Evolutionary conservation across 495 filamentous ascomycete species (phyloP).

Genomic region (Penicillium argentinense): DNA sequence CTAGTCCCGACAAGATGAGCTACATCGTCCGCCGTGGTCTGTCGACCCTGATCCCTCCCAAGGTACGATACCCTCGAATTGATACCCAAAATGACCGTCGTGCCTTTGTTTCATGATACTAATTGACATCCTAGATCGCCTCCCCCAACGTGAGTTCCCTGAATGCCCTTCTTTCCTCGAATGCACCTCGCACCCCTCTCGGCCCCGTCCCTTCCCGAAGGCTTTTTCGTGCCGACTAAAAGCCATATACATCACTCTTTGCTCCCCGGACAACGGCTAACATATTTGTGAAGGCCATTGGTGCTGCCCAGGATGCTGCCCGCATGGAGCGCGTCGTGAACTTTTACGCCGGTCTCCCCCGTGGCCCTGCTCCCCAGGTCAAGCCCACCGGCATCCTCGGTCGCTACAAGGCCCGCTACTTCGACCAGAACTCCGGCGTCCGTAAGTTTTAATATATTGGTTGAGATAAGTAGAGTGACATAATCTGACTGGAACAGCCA

Average conservation of each 20-base stretch:
- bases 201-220: constrained; percentile 23
- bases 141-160: constrained; percentile 79
- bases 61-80: constrained; percentile 58
- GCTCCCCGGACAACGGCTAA: constrained; percentile 21
- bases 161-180: neutral
- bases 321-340: constrained; percentile 94
- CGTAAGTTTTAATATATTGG: constrained; percentile 64
- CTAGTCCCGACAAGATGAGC: constrained; percentile 72
- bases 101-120: constrained; percentile 22
- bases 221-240: constrained; percentile 20
- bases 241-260: constrained; percentile 3
- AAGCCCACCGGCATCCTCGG: constrained; percentile 77
- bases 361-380: constrained; percentile 77
- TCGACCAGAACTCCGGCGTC: constrained; percentile 74
- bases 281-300: constrained; percentile 65
- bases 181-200: constrained; percentile 12
- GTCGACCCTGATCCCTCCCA: constrained; percentile 97
- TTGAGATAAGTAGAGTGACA: neutral
- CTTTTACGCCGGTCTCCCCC: constrained; percentile 98
- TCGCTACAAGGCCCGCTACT: constrained; percentile 91
- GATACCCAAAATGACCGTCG: neutral
- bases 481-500: constrained; percentile 55
- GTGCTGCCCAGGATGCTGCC: constrained; percentile 88
- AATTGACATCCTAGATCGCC: constrained; percentile 60
- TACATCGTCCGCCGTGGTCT: constrained; percentile 83